These are phyloP conservation scores for Lactarius akahatsu DNA, from an alignment of 768 basidiomycete genomes.

Conservation along the genomic window DNA sequence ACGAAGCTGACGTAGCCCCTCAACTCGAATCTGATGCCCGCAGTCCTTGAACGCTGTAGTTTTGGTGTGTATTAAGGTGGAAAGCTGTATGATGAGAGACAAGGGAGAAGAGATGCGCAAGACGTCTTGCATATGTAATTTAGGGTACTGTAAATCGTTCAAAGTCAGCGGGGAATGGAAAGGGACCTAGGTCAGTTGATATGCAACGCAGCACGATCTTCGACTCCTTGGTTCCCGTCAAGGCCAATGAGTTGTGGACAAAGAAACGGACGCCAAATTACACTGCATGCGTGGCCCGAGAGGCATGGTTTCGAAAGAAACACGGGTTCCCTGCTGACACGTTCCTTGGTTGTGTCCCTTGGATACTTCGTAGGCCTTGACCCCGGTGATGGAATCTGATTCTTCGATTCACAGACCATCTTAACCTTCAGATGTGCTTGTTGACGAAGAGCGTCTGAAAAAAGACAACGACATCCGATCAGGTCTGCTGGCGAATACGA, in stretches of 20 bases:
- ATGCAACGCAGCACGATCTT: background rate
- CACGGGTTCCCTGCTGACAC: too few species aligned
- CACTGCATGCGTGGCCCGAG: background rate
- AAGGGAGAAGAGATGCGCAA: background rate
- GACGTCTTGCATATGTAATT: background rate
- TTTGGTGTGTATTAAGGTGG: background rate
- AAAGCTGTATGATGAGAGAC: background rate
- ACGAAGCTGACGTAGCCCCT: background rate
- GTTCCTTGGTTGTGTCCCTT: too few species aligned
- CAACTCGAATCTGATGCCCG: background rate
- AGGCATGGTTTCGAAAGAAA: background rate
- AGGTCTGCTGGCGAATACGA: background rate
- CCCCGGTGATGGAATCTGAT: background rate
- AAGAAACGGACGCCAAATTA: background rate
- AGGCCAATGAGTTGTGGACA: background rate
- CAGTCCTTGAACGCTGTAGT: background rate
- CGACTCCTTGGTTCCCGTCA: background rate
- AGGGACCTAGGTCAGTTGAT: background rate
- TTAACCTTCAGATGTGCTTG: background rate
- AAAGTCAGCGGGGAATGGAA: constrained; percentile 1
- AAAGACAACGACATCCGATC: background rate
- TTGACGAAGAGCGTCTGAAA: background rate
- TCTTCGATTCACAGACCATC: background rate
- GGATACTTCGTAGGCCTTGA: background rate
- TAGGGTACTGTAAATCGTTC: background rate